These are phyloP conservation scores for Phaeosphaeria sp. DNA, from an alignment of 2,329 filamentous ascomycete genomes.

Conservation along the genomic window DNA sequence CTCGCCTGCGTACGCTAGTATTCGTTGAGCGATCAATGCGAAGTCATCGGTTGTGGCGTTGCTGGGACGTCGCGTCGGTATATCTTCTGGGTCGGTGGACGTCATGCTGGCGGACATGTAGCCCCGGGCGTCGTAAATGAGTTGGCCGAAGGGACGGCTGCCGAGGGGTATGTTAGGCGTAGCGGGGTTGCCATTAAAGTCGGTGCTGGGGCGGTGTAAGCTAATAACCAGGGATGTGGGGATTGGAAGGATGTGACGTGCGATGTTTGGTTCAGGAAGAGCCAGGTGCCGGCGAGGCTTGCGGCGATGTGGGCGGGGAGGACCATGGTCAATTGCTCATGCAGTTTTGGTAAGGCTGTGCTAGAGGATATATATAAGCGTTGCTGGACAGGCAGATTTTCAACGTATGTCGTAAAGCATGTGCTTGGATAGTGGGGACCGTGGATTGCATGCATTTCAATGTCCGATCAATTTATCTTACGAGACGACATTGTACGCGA, in stretches of 20 bases:
- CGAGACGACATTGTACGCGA: not conserved
- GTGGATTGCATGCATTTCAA: not conserved
- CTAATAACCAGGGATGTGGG: not conserved
- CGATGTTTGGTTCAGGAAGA: conserved; percentile 11
- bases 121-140: conserved; percentile 14
- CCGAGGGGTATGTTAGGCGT: not conserved
- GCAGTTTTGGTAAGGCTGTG: not conserved
- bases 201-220: not conserved
- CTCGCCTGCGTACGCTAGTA: conserved; percentile 15
- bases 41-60: conserved; percentile 13
- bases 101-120: conserved; percentile 23
- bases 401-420: no score
- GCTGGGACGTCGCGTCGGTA: conserved; percentile 1
- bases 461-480: not conserved
- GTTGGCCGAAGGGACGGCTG: conserved; percentile 3
- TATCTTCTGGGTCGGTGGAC: conserved; percentile 12
- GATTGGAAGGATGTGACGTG: not conserved
- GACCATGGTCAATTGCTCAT: conserved; percentile 6
- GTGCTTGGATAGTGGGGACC: no score
- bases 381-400: no score
- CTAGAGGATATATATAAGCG: not conserved
- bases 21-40: conserved; percentile 12
- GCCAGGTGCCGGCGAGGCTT: conserved; percentile 15
- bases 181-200: conserved; percentile 6
- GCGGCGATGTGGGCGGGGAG: conserved; percentile 12